phyloP scores from a whole-genome alignment of 192 early-diverging fungal species.

The Allomyces macrogynus region DNA sequence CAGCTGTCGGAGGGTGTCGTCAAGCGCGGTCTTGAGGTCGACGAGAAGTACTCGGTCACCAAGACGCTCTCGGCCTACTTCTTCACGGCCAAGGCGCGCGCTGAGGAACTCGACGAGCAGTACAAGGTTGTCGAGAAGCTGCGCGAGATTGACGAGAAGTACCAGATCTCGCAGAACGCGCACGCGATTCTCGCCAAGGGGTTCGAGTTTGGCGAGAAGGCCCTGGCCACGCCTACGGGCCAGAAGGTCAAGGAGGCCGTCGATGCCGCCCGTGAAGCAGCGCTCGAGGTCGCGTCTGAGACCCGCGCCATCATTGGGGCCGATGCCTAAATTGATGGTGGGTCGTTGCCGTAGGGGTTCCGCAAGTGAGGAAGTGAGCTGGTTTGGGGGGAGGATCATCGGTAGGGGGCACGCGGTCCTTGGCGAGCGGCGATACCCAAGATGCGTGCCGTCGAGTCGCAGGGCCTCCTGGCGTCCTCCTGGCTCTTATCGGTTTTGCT shows the following conservation, averaged over 20 bases:
- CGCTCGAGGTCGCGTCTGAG: conserved; percentile 31
- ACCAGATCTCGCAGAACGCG: conserved; percentile 19
- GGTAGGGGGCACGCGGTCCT: too few species aligned
- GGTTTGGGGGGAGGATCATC: too few species aligned
- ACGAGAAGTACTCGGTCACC: conserved; percentile 34
- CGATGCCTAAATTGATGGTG: too few species aligned
- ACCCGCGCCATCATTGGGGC: conserved; percentile 24
- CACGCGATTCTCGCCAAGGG: neutral
- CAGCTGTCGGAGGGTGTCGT: conserved; percentile 40
- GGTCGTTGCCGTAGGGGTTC: too few species aligned
- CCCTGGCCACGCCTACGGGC: conserved; percentile 27
- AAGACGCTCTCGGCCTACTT: conserved; percentile 11
- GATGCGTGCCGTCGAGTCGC: too few species aligned
- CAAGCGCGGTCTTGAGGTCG: conserved; percentile 39
- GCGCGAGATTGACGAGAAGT: conserved; percentile 18
- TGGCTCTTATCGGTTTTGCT: too few species aligned
- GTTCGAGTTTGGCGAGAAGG: conserved; percentile 7
- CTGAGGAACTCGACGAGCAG: conserved; percentile 25
- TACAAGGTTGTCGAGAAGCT: conserved; percentile 32
- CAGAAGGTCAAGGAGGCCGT: conserved; percentile 25
- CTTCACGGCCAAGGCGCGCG: conserved; percentile 11
- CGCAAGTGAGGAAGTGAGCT: too few species aligned
- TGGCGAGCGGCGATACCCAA: too few species aligned
- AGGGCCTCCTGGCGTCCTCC: too few species aligned
- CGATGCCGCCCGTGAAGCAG: conserved; percentile 20